phyloP scores from a whole-genome alignment of 345 rosid genomes.

The Syzygium grande region DNA sequence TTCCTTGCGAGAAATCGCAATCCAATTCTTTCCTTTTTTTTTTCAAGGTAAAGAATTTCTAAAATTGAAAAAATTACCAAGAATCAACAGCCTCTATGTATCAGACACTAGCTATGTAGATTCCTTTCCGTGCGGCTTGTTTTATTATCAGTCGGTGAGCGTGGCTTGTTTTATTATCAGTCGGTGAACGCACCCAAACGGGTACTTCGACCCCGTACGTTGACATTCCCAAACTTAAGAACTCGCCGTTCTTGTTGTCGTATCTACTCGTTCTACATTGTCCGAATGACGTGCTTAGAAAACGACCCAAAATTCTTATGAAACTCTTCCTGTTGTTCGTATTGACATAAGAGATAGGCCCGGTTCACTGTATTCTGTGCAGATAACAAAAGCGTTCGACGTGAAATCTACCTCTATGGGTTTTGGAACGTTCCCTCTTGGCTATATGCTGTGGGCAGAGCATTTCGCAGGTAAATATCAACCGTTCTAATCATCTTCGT shows the following conservation, averaged over 20 bases:
- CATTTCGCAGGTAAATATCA: not conserved
- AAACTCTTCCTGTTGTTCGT: not conserved
- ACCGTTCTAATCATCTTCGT: not conserved
- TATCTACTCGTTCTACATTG: not conserved
- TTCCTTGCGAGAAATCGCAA: not conserved
- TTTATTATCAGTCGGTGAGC: not conserved
- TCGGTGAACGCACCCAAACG: not conserved
- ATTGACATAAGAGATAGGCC: not conserved
- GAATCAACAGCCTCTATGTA: not conserved
- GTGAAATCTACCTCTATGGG: not conserved
- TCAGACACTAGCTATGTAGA: not conserved
- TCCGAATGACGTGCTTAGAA: not conserved
- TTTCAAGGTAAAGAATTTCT: not conserved
- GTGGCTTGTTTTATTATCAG: not conserved
- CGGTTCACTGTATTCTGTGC: not conserved
- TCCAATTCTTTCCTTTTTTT: not conserved
- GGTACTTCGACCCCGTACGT: not conserved
- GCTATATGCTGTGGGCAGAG: not conserved
- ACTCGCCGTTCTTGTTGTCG: not conserved
- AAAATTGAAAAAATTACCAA: not conserved
- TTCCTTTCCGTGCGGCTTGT: not conserved
- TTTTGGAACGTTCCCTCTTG: not conserved
- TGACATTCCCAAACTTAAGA: not conserved
- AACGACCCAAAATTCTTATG: not conserved
- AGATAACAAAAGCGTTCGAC: not conserved